phyloP scores from a whole-genome alignment of 352 stramenopile genomes.

The Thalassiosira hispida region DNA sequence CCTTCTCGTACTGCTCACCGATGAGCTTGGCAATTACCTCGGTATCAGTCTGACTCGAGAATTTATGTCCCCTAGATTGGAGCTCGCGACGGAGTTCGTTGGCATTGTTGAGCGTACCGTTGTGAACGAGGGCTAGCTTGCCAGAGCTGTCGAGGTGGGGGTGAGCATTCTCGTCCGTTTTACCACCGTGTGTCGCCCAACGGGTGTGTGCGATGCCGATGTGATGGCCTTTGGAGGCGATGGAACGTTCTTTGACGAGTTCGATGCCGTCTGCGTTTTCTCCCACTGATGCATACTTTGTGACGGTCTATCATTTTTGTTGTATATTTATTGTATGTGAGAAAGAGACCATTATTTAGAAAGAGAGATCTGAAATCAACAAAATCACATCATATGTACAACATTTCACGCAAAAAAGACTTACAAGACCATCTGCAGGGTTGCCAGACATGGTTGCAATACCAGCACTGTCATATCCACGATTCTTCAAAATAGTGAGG shows the following conservation, averaged over 20 bases:
- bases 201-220: constrained; percentile 96
- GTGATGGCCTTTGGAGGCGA: constrained; percentile 80
- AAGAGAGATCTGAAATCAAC: not conserved
- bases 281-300: constrained; percentile 90
- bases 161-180: constrained; percentile 96
- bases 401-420: not conserved
- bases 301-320: constrained; percentile 77
- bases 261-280: constrained; percentile 81
- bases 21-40: constrained; percentile 97
- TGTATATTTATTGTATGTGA: constrained; percentile 51
- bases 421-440: constrained; percentile 51
- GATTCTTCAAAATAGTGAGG: constrained; percentile 86
- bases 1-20: constrained; percentile 54
- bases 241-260: constrained; percentile 61
- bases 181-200: constrained; percentile 95
- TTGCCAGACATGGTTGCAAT: constrained; percentile 90
- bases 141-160: constrained; percentile 92
- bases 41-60: constrained; percentile 94
- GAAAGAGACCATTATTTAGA: not conserved
- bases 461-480: constrained; percentile 95
- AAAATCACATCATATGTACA: not conserved
- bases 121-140: constrained; percentile 93
- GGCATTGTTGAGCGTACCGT: constrained; percentile 96
- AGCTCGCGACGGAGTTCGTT: constrained; percentile 78
- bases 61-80: constrained; percentile 87